Percentiles rank a stretch among this genome's conserved stretches.
Conservation (phyloP, 2,329 filamentous ascomycete genomes). For the Clarireedia monteithiana region DNA sequence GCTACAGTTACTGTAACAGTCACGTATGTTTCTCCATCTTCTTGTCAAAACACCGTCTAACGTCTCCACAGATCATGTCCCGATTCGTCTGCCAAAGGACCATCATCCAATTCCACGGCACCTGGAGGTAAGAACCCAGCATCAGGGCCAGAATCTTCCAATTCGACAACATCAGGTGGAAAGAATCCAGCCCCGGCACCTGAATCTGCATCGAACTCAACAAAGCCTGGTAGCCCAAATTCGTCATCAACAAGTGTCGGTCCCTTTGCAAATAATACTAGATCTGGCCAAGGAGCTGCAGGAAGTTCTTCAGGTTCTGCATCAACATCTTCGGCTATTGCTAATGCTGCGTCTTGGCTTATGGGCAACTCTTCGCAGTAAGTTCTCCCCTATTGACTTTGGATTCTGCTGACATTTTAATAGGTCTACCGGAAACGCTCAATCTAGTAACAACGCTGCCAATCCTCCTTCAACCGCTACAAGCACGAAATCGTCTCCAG, state of each 20-base stretch:
- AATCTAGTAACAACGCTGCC: neutral
- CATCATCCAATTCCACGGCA: neutral
- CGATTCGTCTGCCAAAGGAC: neutral
- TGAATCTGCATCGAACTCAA: neutral
- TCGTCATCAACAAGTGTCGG: neutral
- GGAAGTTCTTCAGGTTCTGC: neutral
- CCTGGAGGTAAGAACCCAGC: neutral
- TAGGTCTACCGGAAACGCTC: slow-evolving; percentile 2
- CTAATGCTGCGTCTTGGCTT: slow-evolving; percentile 2
- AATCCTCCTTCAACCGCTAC: neutral
- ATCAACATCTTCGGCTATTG: slow-evolving; percentile 2
- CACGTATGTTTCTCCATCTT: neutral
- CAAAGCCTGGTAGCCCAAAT: neutral
- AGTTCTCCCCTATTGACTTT: neutral
- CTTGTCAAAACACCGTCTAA: neutral
- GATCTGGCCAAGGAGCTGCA: neutral
- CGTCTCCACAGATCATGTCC: neutral
- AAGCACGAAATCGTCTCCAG: slow-evolving; percentile 1
- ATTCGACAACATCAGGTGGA: neutral
- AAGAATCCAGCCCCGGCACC: neutral
- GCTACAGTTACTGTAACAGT: slow-evolving; percentile 1
- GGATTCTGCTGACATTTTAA: neutral
- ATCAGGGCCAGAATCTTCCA: neutral
- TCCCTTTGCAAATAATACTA: slow-evolving; percentile 1
- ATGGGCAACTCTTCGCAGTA: slow-evolving; percentile 2